Base-by-base conservation (phyloP, 345 rosid species). In the Xanthoceras sorbifolium region DNA sequence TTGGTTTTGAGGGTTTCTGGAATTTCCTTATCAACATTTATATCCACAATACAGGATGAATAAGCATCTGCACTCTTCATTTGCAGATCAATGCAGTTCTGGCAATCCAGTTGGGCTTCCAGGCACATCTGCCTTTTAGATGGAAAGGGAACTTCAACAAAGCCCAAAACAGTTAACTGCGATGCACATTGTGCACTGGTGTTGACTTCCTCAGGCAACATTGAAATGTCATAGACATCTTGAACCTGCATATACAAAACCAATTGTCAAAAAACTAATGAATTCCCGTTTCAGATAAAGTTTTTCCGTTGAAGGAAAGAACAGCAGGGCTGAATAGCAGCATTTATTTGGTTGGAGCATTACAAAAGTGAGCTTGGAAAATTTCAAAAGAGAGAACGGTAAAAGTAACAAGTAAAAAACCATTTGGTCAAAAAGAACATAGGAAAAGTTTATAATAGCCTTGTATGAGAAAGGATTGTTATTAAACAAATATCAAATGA, bases 11-110 rank as follows among this genome's bases (percentile, higher is more conserved):
- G 76, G 3, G 77, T 67, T 80, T 77, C 91, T 8, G 73, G 67
- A 78, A 72, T 88, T 69, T 85, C 91, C 77, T 88, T 85, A 84
- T 84, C 90, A 2, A 91, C 81, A 77, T 87, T 90, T 26, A 92
- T 84, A 79, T 89, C 94, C 31, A 93, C 83, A 71, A 87, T 74
- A 80, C 97, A 91, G 14, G 93, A 86, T 8, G 91, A 84, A 83
- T 80, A 92, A 8, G 86, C 79, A 76, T 91, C 92, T 55, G 85
- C 78, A 59, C 78, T 84, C 63, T 88, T 90, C 71, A 85, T 81
- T 52, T 90, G 86, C 73, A 90, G 85, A 84, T 90, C 87, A 46
- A 87, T 71, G 75, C 88, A 87, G 84, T 87, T 89, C 85, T 86
- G 89, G 81, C 86, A 90, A 64, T 78, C 86, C 68, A 83, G 67